Evolutionary conservation across 169 alveolate species (phyloP).

Genomic region (Eimeria falciformis): DNA sequence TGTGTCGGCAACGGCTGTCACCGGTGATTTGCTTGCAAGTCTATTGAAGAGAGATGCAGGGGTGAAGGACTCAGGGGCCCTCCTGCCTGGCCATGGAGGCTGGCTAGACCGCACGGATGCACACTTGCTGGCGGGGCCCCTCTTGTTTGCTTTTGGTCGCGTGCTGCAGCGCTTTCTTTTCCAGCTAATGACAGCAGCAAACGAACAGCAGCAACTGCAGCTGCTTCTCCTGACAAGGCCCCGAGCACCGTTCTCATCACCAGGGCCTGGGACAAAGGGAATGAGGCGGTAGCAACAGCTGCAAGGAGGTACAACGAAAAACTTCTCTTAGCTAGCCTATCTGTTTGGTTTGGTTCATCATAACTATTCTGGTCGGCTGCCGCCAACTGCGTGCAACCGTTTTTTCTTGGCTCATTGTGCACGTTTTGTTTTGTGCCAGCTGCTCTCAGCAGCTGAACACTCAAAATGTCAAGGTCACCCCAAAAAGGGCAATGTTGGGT

Average conservation of each 20-base stretch:
- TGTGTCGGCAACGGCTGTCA: conserved; percentile 8
- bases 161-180: not conserved
- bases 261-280: not conserved
- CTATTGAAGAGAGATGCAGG: conserved; percentile 47
- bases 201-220: not conserved
- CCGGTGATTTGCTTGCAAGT: conserved; percentile 35
- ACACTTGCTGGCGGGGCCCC: conserved; percentile 43
- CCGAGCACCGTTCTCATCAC: not conserved
- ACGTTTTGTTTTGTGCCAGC: too few relatives aligned
- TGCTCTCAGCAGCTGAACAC: too few relatives aligned
- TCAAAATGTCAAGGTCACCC: too few relatives aligned
- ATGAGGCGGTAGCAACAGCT: not conserved
- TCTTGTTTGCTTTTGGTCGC: not conserved
- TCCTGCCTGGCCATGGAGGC: conserved; percentile 69
- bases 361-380: too few relatives aligned
- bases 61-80: conserved; percentile 46
- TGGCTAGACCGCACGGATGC: conserved; percentile 59
- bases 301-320: not conserved
- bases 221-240: not conserved
- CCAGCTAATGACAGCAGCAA: not conserved
- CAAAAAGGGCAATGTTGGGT: too few relatives aligned
- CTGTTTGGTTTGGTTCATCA: too few relatives aligned
- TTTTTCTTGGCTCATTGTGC: too few relatives aligned
- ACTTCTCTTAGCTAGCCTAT: too few relatives aligned
- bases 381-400: too few relatives aligned